Base-by-base conservation (phyloP, 1,284 basidiomycete species). In the Sporisorium iseilematis-ciliati region DNA sequence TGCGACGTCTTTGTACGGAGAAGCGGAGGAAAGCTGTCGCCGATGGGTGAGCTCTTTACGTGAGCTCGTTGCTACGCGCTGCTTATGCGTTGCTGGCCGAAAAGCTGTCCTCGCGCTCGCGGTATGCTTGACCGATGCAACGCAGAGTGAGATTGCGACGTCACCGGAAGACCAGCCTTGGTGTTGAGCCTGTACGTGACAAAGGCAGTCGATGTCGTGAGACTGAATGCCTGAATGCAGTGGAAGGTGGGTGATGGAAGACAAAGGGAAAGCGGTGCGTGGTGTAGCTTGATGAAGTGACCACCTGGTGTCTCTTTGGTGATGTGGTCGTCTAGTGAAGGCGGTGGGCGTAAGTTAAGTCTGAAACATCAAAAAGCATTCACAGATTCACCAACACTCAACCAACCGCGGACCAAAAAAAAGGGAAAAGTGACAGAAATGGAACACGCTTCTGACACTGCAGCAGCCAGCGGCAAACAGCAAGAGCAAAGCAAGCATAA, bases 321-420 rank as follows among this genome's bases (percentile, higher is more conserved):
- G 35, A 38, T n/a, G 46, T 29, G 16, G 46, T 48, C 29, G 29
- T 29, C 29, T 29, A 29, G 23, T 46, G 23, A 8, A 25, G 12
- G 43, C 45, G 25, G 46, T 48, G 46, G 46, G 46, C 46, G 46
- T 18, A 48, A 29, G 6, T 29, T 18, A 48, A 29, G 6, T 29
- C 26, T 48, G 46, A 29, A 18, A 46, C 45, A 25, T 14, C 5
- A 25, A 25, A 46, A 46, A 20, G 45, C 45, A 46, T 46, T 46
- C 45, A 23, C n/a, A n/a, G n/a, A n/a, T n/a, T n/a, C n/a, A n/a
- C n/a, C n/a, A 20, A 25, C 45, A 46, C 26, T 46, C 45, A 23
- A 4, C n/a, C 4, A 29, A 29, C 29, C 29, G 29, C 29, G 29
- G 20, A 45, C 23, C n/a, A n/a, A 26, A 25, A 12, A 25, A 45